Base-by-base conservation (phyloP, 2,329 filamentous ascomycete species). In the Fusarium floridanum region DNA sequence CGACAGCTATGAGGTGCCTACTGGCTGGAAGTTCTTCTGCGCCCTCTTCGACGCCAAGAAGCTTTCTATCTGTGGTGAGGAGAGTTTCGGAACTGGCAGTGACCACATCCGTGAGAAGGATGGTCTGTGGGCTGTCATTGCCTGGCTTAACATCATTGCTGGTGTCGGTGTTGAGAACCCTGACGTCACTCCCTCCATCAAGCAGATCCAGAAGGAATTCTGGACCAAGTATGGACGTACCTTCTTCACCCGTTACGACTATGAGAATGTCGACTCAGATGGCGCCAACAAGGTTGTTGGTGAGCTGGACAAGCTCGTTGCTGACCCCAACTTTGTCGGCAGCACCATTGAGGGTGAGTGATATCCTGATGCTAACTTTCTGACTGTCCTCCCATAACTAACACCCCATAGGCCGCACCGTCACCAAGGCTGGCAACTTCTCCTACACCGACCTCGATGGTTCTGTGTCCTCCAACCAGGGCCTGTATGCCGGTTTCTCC, bases 91-190 rank as follows among this genome's bases (percentile, higher is more conserved):
- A 77, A 99, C 97, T 12, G 97, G 97, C 43, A 97, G 94, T 85
- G 98, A 99, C 88, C 97, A 99, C 85, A 98, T 99, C 81, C 95
- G 97, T 78, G 97, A 99, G 88, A 99, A 99, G 90, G 97, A 99
- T 81, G 97, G 97, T 72, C 90, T 99, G 48, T 99, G 97, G 97
- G 97, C 97, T 70, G 91, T 99, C 72, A 93, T 98, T 64, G 97
- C 97, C 36, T 99, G 97, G 97, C 87, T 99, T 80, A 99, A 99
- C 88, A 98, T 99, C 84, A 97, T 99, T 80, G 97, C 97, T 71
- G 96, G 94, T 76, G 91, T 98, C 57, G 95, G 95, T 75, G 92
- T 97, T 82, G 89, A 95, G 83, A 93, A 93, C 80, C 91, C 94
- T 22, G 91, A 88, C 68, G 92, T 94, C 77, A 95, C 93, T 4